Percentiles rank a stretch among this genome's conserved stretches.
These are phyloP conservation scores for Pleurotus platypus DNA, from an alignment of 768 basidiomycete species.

Conservation along the genomic window DNA sequence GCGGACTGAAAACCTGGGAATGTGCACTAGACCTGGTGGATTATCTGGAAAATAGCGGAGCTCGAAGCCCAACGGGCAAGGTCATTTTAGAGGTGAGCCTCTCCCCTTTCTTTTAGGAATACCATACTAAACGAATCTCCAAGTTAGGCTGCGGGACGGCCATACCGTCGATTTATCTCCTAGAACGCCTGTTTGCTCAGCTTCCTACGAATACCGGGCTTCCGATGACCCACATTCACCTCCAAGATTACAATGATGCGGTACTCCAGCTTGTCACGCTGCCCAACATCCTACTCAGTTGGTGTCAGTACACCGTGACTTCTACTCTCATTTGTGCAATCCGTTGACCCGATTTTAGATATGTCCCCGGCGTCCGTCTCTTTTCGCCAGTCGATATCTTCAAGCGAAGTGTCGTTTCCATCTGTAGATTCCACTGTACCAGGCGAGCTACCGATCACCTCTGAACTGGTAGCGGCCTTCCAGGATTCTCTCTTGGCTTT, in stretches of 20 bases:
- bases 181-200: conserved; percentile 54
- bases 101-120: background rate
- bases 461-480: conserved; percentile 65
- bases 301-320: conserved; percentile 56
- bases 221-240: conserved; percentile 53
- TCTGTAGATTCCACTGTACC: conserved; percentile 28
- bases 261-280: conserved; percentile 77
- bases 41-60: conserved; percentile 42
- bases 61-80: conserved; percentile 37
- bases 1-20: conserved; percentile 98
- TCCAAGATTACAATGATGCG: conserved; percentile 90
- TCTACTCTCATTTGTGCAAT: no score
- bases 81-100: conserved; percentile 65
- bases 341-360: conserved; percentile 33
- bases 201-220: conserved; percentile 9
- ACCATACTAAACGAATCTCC: no score
- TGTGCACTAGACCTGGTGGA: conserved; percentile 85
- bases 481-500: conserved; percentile 47
- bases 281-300: conserved; percentile 74
- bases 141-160: conserved; percentile 95
- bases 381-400: conserved; percentile 36
- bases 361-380: conserved; percentile 52
- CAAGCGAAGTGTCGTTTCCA: conserved; percentile 21
- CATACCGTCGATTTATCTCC: conserved; percentile 73
- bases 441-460: conserved; percentile 66